Evolutionary conservation across 805 yeast genomes (phyloP), one percentile per base, ranked within the genome.

Genomic region (Metschnikowia sp.): DNA sequence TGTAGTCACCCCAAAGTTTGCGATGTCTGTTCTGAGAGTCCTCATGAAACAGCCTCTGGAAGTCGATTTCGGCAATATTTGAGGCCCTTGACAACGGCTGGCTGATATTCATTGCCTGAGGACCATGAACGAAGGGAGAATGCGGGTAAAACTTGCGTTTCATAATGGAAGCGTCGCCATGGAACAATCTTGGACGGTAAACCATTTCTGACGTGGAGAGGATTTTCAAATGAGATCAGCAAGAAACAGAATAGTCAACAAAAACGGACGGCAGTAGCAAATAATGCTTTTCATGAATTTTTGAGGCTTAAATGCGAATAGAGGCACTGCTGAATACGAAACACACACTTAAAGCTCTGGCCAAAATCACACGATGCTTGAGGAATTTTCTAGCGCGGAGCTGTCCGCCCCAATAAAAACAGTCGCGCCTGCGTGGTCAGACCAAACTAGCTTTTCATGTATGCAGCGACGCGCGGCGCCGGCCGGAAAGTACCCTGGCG

Each of bases 81-180:
- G 70, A 56, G 9, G 76, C 77, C 34, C 77, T 50, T n/a, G 74
- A 68, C 40, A 72, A 60, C 8, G 77, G 77, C 41, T 70, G 74
- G 39, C 63, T 51, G 40, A 72, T 70, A 49, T 70, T 68, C 72
- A 66, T 69, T 18, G 53, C 50, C 41, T 66, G 73, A 3, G 74
- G 70, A 3, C 74, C 73, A 45, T 59, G 56, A 13, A 58, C 45
- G 43, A 58, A 65, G 3, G 73, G 60, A 3, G 66, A 55, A 18
- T 44, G 56, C 30, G 58, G 51, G 33, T 52, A 47, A 15, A 45
- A 18, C 32, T 52, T 55, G 22, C 43, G 44, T 36, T 44, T 53
- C 32, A 45, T 30, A 28, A 48, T 44, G 34, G 50, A 54, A 38
- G 53, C 49, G 39, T 53, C 52, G 29, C 55, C 56, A 26, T 42